Evolutionary conservation across 345 rosid species (phyloP).

Genomic region (Cardamine chenopodiifolia): DNA sequence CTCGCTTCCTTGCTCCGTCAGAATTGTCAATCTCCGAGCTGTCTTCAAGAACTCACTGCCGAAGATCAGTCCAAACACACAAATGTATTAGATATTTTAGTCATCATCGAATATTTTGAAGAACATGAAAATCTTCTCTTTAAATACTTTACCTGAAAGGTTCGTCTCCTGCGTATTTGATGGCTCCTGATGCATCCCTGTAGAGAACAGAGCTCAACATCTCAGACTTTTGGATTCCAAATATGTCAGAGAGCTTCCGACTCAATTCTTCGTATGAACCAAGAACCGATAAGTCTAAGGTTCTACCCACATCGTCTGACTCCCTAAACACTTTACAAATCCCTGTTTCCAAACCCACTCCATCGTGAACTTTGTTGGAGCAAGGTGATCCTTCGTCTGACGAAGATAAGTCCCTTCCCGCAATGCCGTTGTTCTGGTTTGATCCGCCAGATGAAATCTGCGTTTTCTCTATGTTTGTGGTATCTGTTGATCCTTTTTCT

Average conservation of each 20-base stretch:
- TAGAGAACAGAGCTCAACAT: constrained; percentile 73
- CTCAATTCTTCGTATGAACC: constrained; percentile 80
- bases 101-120: not conserved
- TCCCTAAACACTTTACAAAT: constrained; percentile 92
- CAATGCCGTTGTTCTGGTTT: constrained; percentile 47
- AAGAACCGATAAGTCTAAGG: constrained; percentile 70
- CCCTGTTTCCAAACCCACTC: constrained; percentile 55
- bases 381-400: constrained; percentile 70
- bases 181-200: constrained; percentile 61
- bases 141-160: constrained; percentile 65
- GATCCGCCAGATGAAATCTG: constrained; percentile 62
- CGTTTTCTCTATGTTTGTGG: constrained; percentile 53
- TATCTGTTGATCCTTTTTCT: constrained; percentile 67
- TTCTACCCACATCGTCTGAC: constrained; percentile 82
- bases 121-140: not conserved
- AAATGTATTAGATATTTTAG: not conserved
- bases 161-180: constrained; percentile 72
- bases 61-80: constrained; percentile 2
- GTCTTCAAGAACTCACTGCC: constrained; percentile 86
- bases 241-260: constrained; percentile 70
- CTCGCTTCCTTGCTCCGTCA: constrained; percentile 67
- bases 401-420: constrained; percentile 50
- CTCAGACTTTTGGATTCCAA: constrained; percentile 66
- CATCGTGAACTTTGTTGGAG: constrained; percentile 52
- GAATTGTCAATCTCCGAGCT: constrained; percentile 78